phyloP scores from a whole-genome alignment of 305 asterid species.

The Fraxinus sp. region DNA sequence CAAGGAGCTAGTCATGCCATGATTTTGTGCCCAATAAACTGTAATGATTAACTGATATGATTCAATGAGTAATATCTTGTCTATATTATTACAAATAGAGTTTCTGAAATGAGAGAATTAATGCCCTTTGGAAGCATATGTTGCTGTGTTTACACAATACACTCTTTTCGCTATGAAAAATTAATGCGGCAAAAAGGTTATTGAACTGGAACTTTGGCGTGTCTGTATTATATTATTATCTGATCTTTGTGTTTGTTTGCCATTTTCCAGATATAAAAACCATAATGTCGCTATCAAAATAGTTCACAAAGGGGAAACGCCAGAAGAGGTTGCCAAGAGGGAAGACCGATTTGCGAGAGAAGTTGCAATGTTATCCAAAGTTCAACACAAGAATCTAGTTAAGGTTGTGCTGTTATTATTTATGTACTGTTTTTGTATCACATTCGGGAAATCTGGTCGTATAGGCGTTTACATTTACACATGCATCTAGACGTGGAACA shows the following conservation, averaged over 20 bases:
- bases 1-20: too few relatives aligned
- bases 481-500: not conserved
- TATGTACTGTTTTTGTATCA: not conserved
- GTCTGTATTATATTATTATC: not conserved
- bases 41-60: not conserved
- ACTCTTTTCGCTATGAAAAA: not conserved
- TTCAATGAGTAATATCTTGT: not conserved
- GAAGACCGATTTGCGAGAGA: constrained; percentile 84
- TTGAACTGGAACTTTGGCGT: not conserved
- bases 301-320: constrained; percentile 71
- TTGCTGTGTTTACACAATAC: not conserved
- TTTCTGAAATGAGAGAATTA: not conserved
- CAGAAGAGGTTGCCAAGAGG: constrained; percentile 76
- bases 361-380: constrained; percentile 88
- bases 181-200: not conserved
- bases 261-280: constrained; percentile 66
- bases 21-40: not conserved
- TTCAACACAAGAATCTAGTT: constrained; percentile 90
- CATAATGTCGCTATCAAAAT: constrained; percentile 90
- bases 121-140: not conserved
- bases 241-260: constrained; percentile 5
- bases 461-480: not conserved
- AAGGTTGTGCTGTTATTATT: constrained; percentile 51
- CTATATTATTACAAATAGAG: too few relatives aligned
- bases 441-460: not conserved